Conservation (phyloP, 2,329 filamentous ascomycete species). For the Diaporthe sp. region DNA sequence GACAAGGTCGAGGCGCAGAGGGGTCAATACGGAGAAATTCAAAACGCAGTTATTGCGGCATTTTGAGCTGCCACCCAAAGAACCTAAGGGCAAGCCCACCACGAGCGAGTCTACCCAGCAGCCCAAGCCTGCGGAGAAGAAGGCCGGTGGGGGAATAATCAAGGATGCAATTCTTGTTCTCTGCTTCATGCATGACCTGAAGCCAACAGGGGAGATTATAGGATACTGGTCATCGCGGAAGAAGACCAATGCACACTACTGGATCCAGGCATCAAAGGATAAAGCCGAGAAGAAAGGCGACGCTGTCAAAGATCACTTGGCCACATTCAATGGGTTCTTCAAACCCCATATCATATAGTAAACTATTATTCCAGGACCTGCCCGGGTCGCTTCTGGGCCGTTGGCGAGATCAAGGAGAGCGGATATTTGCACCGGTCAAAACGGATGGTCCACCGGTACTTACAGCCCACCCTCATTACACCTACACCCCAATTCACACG, state of each 20-base stretch:
- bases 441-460: too few relatives aligned
- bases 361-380: not conserved
- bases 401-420: too few relatives aligned
- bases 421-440: too few relatives aligned
- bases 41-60: not conserved
- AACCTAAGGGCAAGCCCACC: rapidly evolving
- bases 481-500: too few relatives aligned
- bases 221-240: not conserved
- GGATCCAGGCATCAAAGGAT: not conserved
- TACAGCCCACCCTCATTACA: too few relatives aligned
- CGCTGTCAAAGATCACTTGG: not conserved
- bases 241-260: not conserved
- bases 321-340: not conserved
- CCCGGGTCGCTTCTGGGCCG: too few relatives aligned
- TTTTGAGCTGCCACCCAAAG: not conserved
- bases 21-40: not conserved
- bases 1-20: not conserved
- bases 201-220: not conserved
- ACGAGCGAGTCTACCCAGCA: not conserved
- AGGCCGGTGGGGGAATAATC: not conserved
- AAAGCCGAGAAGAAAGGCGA: not conserved
- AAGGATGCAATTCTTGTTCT: not conserved
- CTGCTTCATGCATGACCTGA: not conserved
- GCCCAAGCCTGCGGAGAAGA: not conserved
- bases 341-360: not conserved